Conservation (phyloP, 2,329 filamentous ascomycete species). For the Gaeumannomyces tritici region DNA sequence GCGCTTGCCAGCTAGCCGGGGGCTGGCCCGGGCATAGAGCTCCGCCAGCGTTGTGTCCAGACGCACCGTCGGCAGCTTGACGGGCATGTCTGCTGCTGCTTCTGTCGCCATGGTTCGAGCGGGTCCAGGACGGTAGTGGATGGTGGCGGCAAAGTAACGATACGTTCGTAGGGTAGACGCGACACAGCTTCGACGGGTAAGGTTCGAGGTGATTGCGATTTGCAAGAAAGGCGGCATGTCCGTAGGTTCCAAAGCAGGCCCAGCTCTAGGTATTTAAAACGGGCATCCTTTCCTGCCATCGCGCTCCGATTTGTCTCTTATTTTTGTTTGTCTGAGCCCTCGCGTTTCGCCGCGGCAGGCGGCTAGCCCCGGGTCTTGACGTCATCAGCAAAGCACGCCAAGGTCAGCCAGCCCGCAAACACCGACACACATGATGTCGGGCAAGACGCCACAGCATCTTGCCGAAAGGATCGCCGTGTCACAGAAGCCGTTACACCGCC, state of each 20-base stretch:
- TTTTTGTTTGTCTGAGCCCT: background rate
- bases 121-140: too few species aligned
- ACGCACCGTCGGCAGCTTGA: slow-evolving; percentile 19
- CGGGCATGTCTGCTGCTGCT: background rate
- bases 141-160: too few species aligned
- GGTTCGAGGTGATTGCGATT: background rate
- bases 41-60: slow-evolving; percentile 24
- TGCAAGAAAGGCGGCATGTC: too few species aligned
- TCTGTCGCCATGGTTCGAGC: too few species aligned
- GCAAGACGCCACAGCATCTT: too few species aligned
- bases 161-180: too few species aligned
- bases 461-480: too few species aligned
- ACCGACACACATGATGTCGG: background rate
- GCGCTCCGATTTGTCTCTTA: background rate
- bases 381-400: background rate
- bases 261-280: background rate
- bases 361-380: background rate
- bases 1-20: slow-evolving; percentile 11
- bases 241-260: background rate
- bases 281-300: background rate
- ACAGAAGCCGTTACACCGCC: too few species aligned
- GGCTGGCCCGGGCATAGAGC: slow-evolving; percentile 19
- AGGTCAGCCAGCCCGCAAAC: background rate
- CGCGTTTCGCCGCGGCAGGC: background rate
- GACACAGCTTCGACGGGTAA: too few species aligned